Base-by-base conservation (phyloP, 805 yeast genomes). In the Pichia occidentalis region DNA sequence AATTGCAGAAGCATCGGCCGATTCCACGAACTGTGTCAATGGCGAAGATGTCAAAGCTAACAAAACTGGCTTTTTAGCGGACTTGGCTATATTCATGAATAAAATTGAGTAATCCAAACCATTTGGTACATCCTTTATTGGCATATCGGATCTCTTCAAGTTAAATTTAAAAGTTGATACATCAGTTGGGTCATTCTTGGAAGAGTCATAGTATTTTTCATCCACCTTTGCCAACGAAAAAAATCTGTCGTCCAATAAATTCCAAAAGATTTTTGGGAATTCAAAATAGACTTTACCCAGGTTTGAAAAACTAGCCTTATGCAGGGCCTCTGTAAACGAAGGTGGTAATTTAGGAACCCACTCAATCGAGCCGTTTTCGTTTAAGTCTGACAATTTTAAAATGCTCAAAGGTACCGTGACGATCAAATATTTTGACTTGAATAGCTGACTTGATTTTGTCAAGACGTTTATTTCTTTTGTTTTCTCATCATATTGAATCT, bases 401-500 rank as follows among this genome's bases (percentile, higher is more conserved):
- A 74, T 57, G 36, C 76, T 68, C 42, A 68, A 63, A 2, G 80
- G 80, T 6, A 68, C 68, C 1, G 77, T 64, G 11, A 72, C 69
- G 11, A 74, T 55, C 19, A 71, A 36, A 47, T 71, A 70, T 27
- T 71, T 65, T 37, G 60, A 52, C 6, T 38, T 39, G 33, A 41
- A 60, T 0, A 9, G 24, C 18, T 43, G 48, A 3, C 32, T 21
- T 14, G 44, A 37, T 16, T 41, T 50, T 11, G 45, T 45, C 5
- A 24, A 34, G n/a, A 58, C 52, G 17, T 44, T 37, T 10, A 57
- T 52, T 19, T 42, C 34, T 14, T 47, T 47, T 6, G 40, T 43
- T 2, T 9, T 6, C 3, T 42, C 41, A 36, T 54, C 47, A 36
- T 48, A 57, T 21, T 44, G 40, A 16, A 60, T 48, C 8, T 49